phyloP scores from a whole-genome alignment of 345 rosid genomes.

The Citrus medica region DNA sequence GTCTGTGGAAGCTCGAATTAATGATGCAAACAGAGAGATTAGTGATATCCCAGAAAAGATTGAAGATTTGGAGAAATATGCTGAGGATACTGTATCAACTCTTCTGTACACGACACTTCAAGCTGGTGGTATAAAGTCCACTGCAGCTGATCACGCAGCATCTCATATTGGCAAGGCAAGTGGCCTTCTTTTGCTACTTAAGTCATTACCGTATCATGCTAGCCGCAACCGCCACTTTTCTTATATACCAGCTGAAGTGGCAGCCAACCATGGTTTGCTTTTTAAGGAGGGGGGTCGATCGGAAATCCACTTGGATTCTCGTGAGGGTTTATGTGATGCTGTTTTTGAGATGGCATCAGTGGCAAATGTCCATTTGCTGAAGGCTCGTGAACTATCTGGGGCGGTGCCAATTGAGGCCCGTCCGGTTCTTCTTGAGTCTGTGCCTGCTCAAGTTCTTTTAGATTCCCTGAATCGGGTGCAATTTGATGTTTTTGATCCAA shows the following conservation, averaged over 20 bases:
- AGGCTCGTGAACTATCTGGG: constrained; percentile 72
- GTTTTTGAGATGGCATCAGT: constrained; percentile 89
- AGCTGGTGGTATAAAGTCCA: constrained; percentile 78
- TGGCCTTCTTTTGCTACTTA: constrained; percentile 78
- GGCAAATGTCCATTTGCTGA: constrained; percentile 73
- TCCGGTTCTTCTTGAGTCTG: constrained; percentile 69
- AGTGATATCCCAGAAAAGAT: constrained; percentile 67
- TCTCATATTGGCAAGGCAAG: constrained; percentile 94
- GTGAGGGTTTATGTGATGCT: constrained; percentile 56
- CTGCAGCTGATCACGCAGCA: constrained; percentile 84
- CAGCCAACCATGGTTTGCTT: constrained; percentile 67
- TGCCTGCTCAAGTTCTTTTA: constrained; percentile 74
- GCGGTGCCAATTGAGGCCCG: constrained; percentile 68
- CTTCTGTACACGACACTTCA: constrained; percentile 81
- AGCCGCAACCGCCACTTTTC: constrained; percentile 60
- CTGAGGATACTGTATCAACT: constrained; percentile 77
- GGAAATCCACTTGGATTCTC: constrained; percentile 59
- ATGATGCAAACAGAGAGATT: constrained; percentile 59
- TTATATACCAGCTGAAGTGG: constrained; percentile 65
- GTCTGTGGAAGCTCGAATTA: constrained; percentile 83
- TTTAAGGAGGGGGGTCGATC: constrained; percentile 56
- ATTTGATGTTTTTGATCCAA: constrained; percentile 84
- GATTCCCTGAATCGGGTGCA: constrained; percentile 59
- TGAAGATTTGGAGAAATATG: constrained; percentile 77
- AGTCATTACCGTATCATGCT: constrained; percentile 81